Evolutionary conservation across 1,284 basidiomycete genomes (phyloP).

Genomic region (Entoloma clypeatum): DNA sequence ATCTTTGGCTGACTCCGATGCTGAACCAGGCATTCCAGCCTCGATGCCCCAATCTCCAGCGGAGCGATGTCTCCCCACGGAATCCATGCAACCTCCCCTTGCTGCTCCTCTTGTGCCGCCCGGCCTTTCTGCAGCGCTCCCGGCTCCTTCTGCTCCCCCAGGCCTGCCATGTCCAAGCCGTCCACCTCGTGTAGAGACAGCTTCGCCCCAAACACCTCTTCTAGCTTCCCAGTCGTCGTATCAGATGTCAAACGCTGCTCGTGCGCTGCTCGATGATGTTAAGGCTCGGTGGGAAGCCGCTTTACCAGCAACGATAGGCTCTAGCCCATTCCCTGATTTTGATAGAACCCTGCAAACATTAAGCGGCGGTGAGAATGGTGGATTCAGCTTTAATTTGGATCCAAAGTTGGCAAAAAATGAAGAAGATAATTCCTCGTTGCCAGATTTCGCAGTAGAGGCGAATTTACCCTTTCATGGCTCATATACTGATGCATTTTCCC

Average conservation of each 20-base stretch:
- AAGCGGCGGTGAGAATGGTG: constrained; percentile 55
- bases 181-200: constrained; percentile 45
- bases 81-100: constrained; percentile 36
- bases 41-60: constrained; percentile 41
- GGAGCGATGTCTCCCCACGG: constrained; percentile 39
- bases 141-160: constrained; percentile 64
- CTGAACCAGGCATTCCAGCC: constrained; percentile 12
- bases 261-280: constrained; percentile 81
- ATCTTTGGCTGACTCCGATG: constrained; percentile 37
- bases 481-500: constrained; percentile 66
- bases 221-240: constrained; percentile 65
- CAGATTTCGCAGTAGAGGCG: constrained; percentile 53
- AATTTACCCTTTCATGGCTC: constrained; percentile 53
- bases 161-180: constrained; percentile 55
- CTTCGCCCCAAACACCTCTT: constrained; percentile 52
- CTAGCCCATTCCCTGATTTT: constrained; percentile 87
- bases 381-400: constrained; percentile 81
- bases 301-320: constrained; percentile 39
- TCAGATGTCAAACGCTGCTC: constrained; percentile 82
- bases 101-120: constrained; percentile 40
- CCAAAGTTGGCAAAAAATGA: constrained; percentile 62
- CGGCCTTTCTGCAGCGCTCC: constrained; percentile 45
- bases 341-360: constrained; percentile 74
- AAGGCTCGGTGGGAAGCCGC: constrained; percentile 67
- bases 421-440: constrained; percentile 39